Evolutionary conservation across 371 early-diverging fungal species (phyloP), one percentile per base, ranked within the genome.

Genomic region (Circinella minor): DNA sequence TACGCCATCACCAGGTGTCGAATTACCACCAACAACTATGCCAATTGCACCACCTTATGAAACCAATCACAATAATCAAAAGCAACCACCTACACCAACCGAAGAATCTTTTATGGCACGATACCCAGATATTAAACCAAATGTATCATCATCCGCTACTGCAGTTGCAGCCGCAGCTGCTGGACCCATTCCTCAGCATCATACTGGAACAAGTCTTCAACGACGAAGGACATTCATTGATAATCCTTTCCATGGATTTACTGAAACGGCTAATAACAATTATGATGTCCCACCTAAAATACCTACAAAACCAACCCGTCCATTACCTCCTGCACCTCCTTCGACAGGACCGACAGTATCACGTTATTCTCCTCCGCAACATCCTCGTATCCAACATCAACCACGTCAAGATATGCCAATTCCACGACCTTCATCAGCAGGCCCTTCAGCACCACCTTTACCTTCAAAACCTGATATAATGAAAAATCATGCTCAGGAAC

Each of bases 231-330:
- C 90, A 0, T 78, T 85, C 55, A 86, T 89, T 66, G 90, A 90
- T 66, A 87, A 89, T 63, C 89, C 90, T 0, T 87, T 80, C 61
- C 78, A 87, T 72, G 87, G 84, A 15, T 90, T 87, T 66, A 87
- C 89, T 1, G 61, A 70, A 11, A 77, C 81, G 27, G 57, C 65
- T 8, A 77, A 51, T 18, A 63, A 71, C 6, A 34, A 68, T 4
- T 71, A 73, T 36, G 72, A 74, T 63, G 67, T 60, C 5, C 77
- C 74, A 6, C 74, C 78, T 7, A 57, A 14, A 34, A 51, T 76
- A 6, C 75, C 80, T 39, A 55, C 65, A 36, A 77, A 70, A 67
- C 74, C 76, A 3, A 71, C 57, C 15, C 74, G 66, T 17, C 77
- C 63, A 2, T 67, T 69, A 64, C 74, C 71, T 15, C 71, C 49